phyloP scores from a whole-genome alignment of 805 yeast species.

The Metschnikowia corniflorae region DNA sequence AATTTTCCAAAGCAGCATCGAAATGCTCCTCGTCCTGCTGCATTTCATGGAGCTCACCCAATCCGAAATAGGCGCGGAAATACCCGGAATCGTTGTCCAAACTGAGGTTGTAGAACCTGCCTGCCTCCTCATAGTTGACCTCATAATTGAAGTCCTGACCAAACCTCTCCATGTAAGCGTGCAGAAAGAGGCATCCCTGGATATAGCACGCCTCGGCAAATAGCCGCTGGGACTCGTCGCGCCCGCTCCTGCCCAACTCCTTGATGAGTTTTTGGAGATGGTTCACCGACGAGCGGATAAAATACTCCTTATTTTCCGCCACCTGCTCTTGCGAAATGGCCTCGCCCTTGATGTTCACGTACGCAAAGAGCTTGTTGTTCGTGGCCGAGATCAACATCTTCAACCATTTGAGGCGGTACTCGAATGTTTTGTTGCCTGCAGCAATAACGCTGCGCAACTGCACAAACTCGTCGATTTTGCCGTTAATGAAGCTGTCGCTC shows the following conservation, averaged over 20 bases:
- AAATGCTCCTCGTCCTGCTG: slow-evolving; percentile 28
- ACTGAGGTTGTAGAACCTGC: slow-evolving; percentile 30
- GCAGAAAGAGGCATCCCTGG: slow-evolving; percentile 37
- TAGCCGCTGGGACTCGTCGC: slow-evolving; percentile 12
- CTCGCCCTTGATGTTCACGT: slow-evolving; percentile 42
- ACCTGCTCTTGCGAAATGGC: slow-evolving; percentile 28
- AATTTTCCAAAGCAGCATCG: slow-evolving; percentile 31
- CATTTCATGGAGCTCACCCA: slow-evolving; percentile 39
- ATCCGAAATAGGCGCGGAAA: slow-evolving; percentile 32
- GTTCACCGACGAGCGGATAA: slow-evolving; percentile 36
- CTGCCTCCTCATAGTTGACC: slow-evolving; percentile 27
- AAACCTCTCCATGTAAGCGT: slow-evolving; percentile 28
- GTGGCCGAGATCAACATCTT: slow-evolving; percentile 40
- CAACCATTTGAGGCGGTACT: slow-evolving; percentile 41
- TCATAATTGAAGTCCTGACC: slow-evolving; percentile 36
- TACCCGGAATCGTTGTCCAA: slow-evolving; percentile 30
- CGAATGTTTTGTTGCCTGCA: slow-evolving; percentile 39
- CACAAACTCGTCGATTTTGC: slow-evolving; percentile 33
- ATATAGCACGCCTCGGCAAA: slow-evolving; percentile 33
- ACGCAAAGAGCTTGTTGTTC: slow-evolving; percentile 37
- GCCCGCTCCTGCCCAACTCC: slow-evolving; percentile 24
- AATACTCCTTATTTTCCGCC: slow-evolving; percentile 30
- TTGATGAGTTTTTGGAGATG: slow-evolving; percentile 35
- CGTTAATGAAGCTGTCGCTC: slow-evolving; percentile 26
- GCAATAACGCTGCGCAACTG: slow-evolving; percentile 35